Base-by-base conservation (phyloP, 768 basidiomycete genomes). In the Lactarius evosmus region DNA sequence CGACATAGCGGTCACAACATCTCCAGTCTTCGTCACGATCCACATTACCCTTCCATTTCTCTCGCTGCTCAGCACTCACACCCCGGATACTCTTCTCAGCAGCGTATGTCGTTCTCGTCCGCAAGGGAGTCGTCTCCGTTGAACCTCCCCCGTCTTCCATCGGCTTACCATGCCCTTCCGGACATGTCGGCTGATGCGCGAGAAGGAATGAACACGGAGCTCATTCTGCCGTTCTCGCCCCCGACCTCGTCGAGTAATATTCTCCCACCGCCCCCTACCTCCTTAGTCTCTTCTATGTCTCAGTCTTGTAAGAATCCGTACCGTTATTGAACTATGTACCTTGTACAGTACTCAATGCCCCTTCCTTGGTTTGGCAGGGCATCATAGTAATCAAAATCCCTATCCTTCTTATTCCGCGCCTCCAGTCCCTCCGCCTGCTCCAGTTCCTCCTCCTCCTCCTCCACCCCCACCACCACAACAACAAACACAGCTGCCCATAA, bases 251-350 rank as follows among this genome's bases (percentile, higher is more conserved):
- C 74, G 72, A 70, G 74, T 75, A 70, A 72, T 76, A 71, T 75
- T 70, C 70, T 74, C 72, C 69, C 71, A 61, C 71, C 72, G 65
- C 70, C 76, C 74, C 77, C 73, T 86, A 84, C 79, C 78, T 76
- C 85, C 85, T 83, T 82, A 75, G 70, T 72, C 60, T 58, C 71
- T 66, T 67, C 72, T 68, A 68, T 73, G 64, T 69, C 72, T 63
- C 69, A 72, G 68, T 75, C 82, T 82, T 85, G 87, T 88, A 88
- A 88, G 87, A 83, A 75, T 71, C 76, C 82, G 85, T 87, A 86
- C 82, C 81, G 78, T 71, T 85, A 84, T 81, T 85, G 78, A 85
- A 80, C 60, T 81, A 77, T 81, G 81, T 84, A 69, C 75, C 78
- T 82, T 83, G 83, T 85, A 85, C 80, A 81, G 78, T 82, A 78